These are phyloP conservation scores for Termitomyces sp. DNA, from an alignment of 768 basidiomycete genomes.

Conservation along the genomic window DNA sequence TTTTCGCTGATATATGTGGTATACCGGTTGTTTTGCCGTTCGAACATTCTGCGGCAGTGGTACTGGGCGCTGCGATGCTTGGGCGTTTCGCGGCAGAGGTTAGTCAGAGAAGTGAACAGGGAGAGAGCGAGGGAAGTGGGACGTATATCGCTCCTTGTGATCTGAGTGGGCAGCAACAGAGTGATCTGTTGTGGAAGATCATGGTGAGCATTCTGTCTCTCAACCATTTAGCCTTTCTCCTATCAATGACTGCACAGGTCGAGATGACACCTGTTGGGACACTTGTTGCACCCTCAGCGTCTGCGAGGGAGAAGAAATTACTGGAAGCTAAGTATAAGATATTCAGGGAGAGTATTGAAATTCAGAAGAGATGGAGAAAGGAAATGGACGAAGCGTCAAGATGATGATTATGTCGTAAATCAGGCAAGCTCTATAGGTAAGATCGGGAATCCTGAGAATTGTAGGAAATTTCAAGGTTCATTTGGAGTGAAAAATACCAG, in stretches of 20 bases:
- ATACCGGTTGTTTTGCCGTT: slow-evolving; percentile 81
- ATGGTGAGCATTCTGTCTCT: slow-evolving; percentile 53
- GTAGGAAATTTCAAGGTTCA: neutral
- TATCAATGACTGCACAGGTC: slow-evolving; percentile 43
- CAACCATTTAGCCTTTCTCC: slow-evolving; percentile 29
- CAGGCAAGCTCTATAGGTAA: neutral
- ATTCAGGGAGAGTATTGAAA: slow-evolving; percentile 82
- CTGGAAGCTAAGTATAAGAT: slow-evolving; percentile 92
- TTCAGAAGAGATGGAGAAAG: slow-evolving; percentile 82
- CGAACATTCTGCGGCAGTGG: slow-evolving; percentile 76
- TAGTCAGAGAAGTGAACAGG: slow-evolving; percentile 12
- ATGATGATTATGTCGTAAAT: neutral
- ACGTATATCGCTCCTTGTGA: slow-evolving; percentile 9
- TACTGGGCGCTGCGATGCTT: slow-evolving; percentile 91
- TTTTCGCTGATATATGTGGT: slow-evolving; percentile 80
- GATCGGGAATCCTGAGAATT: neutral
- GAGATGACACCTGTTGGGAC: slow-evolving; percentile 90
- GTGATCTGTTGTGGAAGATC: slow-evolving; percentile 78
- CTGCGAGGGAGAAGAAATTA: slow-evolving; percentile 60
- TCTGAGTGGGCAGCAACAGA: slow-evolving; percentile 41
- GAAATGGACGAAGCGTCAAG: slow-evolving; percentile 60
- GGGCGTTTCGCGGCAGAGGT: slow-evolving; percentile 78
- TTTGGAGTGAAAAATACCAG: neutral
- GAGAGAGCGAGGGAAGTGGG: slow-evolving; percentile 18
- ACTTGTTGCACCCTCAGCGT: slow-evolving; percentile 59